Percentiles rank a stretch among this genome's conserved stretches.
Evolutionary conservation across 495 filamentous ascomycete genomes (phyloP).

Genomic region (Echria macrotheca): DNA sequence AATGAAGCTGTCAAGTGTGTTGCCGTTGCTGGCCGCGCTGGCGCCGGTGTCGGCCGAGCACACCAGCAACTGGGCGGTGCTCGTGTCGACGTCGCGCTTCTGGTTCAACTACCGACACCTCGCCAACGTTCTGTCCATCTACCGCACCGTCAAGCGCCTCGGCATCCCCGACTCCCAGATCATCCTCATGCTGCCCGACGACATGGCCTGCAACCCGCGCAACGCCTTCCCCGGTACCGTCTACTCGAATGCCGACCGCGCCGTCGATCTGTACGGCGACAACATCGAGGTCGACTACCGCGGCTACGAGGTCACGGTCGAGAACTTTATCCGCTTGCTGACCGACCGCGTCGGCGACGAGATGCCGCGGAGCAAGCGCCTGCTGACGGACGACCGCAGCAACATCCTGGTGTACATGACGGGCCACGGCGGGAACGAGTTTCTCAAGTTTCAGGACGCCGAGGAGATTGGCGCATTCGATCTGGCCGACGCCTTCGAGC

Average conservation of each 20-base stretch:
- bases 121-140: constrained; percentile 94
- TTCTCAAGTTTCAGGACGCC: constrained; percentile 95
- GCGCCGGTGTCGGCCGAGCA: constrained; percentile 60
- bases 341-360: constrained; percentile 91
- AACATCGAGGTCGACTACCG: constrained; percentile 99
- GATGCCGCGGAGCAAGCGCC: constrained; percentile 85
- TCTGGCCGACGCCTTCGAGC: constrained; percentile 93
- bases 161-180: constrained; percentile 98
- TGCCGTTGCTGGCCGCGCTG: constrained; percentile 36
- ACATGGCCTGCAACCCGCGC: constrained; percentile 98
- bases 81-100: constrained; percentile 97
- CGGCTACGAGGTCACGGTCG: constrained; percentile 97
- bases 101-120: constrained; percentile 99
- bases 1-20: constrained; percentile 36
- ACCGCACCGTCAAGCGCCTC: constrained; percentile 95
- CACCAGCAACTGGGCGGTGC: constrained; percentile 97
- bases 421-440: constrained; percentile 96
- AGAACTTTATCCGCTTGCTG: constrained; percentile 94
- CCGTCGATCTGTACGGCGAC: constrained; percentile 92
- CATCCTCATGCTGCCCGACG: constrained; percentile 98
- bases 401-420: constrained; percentile 99
- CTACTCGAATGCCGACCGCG: constrained; percentile 95
- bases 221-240: constrained; percentile 97
- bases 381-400: constrained; percentile 87
- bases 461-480: constrained; percentile 97